Base-by-base conservation (phyloP, 768 basidiomycete genomes). In the Boletus barrowsii region DNA sequence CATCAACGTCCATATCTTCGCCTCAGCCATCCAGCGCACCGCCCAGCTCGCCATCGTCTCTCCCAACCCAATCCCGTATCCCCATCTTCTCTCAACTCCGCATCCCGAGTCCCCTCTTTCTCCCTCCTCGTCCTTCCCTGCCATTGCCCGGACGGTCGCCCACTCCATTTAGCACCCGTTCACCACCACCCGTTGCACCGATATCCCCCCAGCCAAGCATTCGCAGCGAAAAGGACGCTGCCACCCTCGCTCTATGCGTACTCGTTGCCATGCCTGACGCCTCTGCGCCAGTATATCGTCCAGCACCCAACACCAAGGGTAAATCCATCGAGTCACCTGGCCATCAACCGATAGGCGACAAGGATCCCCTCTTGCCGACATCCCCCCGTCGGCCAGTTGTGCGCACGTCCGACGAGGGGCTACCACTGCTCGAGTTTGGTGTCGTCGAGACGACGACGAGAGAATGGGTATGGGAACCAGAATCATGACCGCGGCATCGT, bases 231-330 rank as follows among this genome's bases (percentile, higher is more conserved):
- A 51, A 50, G 22, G 52, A 55, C 3, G 9, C 51, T 2, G 43
- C 47, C 1, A 54, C 40, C 0, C 24, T 66, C 20, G 14, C 54
- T 10, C 47, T 67, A 4, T 67, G 53, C 30, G 51, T 66, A 3
- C 56, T 66, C 17, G 45, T 66, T 33, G 58, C 62, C 32, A 67
- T 66, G 65, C 65, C 65, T 22, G 55, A 64, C 29, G 30, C 39
- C 15, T 51, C 54, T 3, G 35, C 58, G 2, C 56, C 58, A 0
- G 49, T 39, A 5, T 24, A 54, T 36, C 53, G 24, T 24, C 35
- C 24, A 0, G 4, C 29, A 10, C 13, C 48, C 30, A 35, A 46
- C n/a, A n/a, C 43, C 56, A 66, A 65, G 49, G 64, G 64, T 9
- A 65, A 65, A 33, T 41, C 45, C 13, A 54, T 54, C 2, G 47